These are phyloP conservation scores for Colletotrichum sp. DNA, from an alignment of 2,329 filamentous ascomycete genomes.

Conservation along the genomic window DNA sequence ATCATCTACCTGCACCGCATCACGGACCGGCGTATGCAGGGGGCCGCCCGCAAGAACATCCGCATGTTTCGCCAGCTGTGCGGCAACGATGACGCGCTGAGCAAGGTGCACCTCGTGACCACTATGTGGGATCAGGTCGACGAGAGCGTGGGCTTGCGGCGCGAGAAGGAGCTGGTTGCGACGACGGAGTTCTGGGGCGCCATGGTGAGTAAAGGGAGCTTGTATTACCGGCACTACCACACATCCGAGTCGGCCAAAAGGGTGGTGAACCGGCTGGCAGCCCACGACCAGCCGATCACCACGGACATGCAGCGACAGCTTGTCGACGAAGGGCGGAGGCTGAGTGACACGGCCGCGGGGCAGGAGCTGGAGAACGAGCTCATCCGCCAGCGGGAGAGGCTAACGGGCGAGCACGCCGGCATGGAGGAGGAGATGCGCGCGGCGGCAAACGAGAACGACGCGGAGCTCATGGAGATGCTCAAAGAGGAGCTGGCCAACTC, in stretches of 20 bases:
- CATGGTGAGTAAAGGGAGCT: neutral
- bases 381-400: neutral
- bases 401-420: neutral
- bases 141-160: neutral
- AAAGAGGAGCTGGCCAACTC: neutral
- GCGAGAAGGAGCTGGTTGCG: neutral
- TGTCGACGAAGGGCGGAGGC: neutral
- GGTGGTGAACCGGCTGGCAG: neutral
- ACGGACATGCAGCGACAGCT: constrained; percentile 30
- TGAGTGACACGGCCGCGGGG: neutral
- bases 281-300: constrained; percentile 41
- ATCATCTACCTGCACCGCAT: constrained; percentile 47
- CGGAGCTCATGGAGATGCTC: neutral
- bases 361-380: neutral
- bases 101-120: constrained; percentile 39
- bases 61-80: constrained; percentile 42
- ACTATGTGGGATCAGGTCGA: constrained; percentile 33
- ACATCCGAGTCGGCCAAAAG: neutral
- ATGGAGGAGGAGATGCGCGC: neutral
- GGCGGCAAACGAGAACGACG: neutral
- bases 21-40: constrained; percentile 34
- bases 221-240: neutral
- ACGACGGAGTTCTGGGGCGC: neutral
- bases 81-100: constrained; percentile 33
- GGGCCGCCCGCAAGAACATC: constrained; percentile 38